Evolutionary conservation across 306 rosid species (phyloP), one percentile per base, ranked within the genome.

Genomic region (Sicyos edulis): DNA sequence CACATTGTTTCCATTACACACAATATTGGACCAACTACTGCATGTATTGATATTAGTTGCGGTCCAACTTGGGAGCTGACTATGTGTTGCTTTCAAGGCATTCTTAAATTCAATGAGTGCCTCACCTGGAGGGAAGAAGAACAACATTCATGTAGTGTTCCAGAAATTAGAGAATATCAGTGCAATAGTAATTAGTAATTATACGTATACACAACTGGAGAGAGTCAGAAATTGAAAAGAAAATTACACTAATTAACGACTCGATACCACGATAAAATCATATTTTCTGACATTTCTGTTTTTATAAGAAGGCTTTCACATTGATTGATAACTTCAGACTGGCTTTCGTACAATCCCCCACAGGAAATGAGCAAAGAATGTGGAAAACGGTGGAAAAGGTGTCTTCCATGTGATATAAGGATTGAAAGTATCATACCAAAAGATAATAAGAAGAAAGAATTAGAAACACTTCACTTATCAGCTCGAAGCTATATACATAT

Each of bases 11-110:
- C 74, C 79, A 22, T 9, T 89, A 53, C 98, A 93, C 60, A 66
- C 63, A 77, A 93, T 88, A 80, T 81, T 85, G 71, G 96, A 74
- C 98, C 98, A 93, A 57, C 90, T 88, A 54, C 93, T 88, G 83
- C 98, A 93, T 42, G 98, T 96, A 70, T 90, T 88, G 45, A 93
- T 93, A 86, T 83, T 91, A 83, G 83, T 81, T 55, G 49, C 75
- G 62, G 85, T 88, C 98, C 98, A 93, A 83, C 88, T 96, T 68
- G 53, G 74, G 80, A 93, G 98, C 81, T 87, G 92, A 75, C 40
- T 26, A 24, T 57, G 21, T 64, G 96, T 81, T 75, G 86, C 88
- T 78, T 84, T 87, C 83, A 93, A 67, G 10, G 92, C 82, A 14
- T 0, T 1, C 78, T 49, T 88, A 84, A 93, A 81, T 24, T 86